Conservation (phyloP, 139 green algal genomes). For the Medakamo hakoo region DNA sequence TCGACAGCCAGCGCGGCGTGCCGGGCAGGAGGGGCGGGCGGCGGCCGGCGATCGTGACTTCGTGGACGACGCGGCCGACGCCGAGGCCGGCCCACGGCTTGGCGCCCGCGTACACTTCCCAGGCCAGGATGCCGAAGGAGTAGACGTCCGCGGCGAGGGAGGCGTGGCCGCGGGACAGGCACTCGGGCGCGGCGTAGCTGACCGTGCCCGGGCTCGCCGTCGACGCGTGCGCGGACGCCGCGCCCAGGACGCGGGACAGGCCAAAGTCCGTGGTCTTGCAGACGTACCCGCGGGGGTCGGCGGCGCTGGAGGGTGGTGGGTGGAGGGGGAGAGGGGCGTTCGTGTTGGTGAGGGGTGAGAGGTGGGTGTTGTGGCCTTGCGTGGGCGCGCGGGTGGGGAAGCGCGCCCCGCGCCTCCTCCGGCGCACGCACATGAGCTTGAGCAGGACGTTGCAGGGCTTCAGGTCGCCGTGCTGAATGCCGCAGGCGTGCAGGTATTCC, state of each 20-base stretch:
- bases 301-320: background rate
- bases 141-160: slow-evolving; percentile 17
- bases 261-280: slow-evolving; percentile 2
- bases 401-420: no score
- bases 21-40: background rate
- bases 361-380: no score
- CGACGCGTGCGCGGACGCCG: background rate
- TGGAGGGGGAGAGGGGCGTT: no score
- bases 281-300: background rate
- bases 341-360: no score
- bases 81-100: background rate
- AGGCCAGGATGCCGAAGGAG: slow-evolving; percentile 23
- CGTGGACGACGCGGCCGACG: background rate
- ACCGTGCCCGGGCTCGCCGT: slow-evolving; percentile 22
- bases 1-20: background rate
- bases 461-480: slow-evolving; percentile 35
- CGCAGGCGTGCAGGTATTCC: slow-evolving; percentile 29
- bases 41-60: background rate
- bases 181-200: slow-evolving; percentile 36
- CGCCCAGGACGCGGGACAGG: slow-evolving; percentile 4
- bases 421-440: no score
- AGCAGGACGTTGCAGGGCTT: slow-evolving; percentile 46
- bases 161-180: background rate
- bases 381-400: no score
- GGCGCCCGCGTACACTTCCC: background rate